These are phyloP conservation scores for Xylaria sp. DNA, from an alignment of 2,329 filamentous ascomycete genomes.

Conservation along the genomic window DNA sequence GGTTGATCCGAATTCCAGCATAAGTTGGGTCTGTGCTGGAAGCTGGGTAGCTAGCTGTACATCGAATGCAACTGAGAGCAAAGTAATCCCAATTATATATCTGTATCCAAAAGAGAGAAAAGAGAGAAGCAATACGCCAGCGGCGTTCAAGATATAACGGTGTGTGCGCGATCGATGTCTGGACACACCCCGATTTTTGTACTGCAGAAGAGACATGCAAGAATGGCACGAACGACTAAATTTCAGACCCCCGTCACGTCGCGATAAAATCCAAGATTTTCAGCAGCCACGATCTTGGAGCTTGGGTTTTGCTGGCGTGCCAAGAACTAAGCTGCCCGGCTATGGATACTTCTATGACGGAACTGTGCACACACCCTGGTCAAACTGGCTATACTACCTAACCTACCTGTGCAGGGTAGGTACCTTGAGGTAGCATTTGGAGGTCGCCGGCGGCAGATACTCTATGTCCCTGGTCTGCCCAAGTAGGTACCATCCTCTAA, in stretches of 20 bases:
- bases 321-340: constrained; percentile 12
- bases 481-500: not conserved
- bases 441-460: constrained; percentile 4
- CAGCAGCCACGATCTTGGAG: constrained; percentile 32
- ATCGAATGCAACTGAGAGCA: not conserved
- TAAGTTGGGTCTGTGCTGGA: not conserved
- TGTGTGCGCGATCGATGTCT: constrained; percentile 27
- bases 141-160: constrained; percentile 21
- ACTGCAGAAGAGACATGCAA: constrained; percentile 5
- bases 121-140: not conserved
- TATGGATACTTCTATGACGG: constrained; percentile 43
- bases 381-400: constrained; percentile 10
- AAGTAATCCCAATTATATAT: not conserved
- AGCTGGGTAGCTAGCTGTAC: not conserved
- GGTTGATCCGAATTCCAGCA: not conserved
- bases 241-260: constrained; percentile 26
- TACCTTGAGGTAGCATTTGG: not conserved
- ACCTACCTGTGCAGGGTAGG: not conserved
- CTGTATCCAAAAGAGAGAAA: not conserved
- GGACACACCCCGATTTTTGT: constrained; percentile 26
- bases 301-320: constrained; percentile 28
- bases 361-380: constrained; percentile 29
- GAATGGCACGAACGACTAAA: constrained; percentile 7
- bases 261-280: constrained; percentile 32
- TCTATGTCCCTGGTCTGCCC: not conserved